Evolutionary conservation across 2,329 filamentous ascomycete species (phyloP).

Genomic region (Escovopsis sp.): DNA sequence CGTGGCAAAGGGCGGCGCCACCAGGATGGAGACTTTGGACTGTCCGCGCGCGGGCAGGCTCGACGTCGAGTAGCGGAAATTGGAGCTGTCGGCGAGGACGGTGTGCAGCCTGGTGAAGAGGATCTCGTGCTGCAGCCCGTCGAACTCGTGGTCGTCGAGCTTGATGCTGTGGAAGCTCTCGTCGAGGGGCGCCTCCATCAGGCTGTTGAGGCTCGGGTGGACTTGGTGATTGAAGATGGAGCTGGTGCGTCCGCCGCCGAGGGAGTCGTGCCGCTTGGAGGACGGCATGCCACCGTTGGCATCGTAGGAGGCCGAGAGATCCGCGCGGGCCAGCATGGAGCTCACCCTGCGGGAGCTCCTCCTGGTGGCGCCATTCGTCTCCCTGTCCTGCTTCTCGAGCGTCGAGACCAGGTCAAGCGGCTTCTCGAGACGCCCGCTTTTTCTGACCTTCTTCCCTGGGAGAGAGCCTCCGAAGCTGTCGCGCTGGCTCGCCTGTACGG

Average conservation of each 20-base stretch:
- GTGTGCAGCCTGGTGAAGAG: slow-evolving; percentile 55
- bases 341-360: slow-evolving; percentile 67
- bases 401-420: slow-evolving; percentile 50
- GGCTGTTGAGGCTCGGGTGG: slow-evolving; percentile 41
- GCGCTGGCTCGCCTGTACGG: slow-evolving; percentile 51
- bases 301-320: slow-evolving; percentile 74
- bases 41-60: slow-evolving; percentile 36
- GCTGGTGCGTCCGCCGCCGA: slow-evolving; percentile 31
- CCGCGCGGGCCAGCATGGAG: slow-evolving; percentile 74
- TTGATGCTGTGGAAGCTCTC: slow-evolving; percentile 60
- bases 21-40: slow-evolving; percentile 52
- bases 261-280: slow-evolving; percentile 54
- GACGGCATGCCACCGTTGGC: slow-evolving; percentile 24
- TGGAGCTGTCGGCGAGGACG: slow-evolving; percentile 45
- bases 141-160: slow-evolving; percentile 55
- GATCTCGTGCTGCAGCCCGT: slow-evolving; percentile 58
- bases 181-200: slow-evolving; percentile 54
- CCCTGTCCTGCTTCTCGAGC: slow-evolving; percentile 51
- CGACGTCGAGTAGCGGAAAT: slow-evolving; percentile 43
- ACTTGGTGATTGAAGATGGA: slow-evolving; percentile 29
- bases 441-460: slow-evolving; percentile 36
- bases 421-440: slow-evolving; percentile 35
- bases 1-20: slow-evolving; percentile 38
- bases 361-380: slow-evolving; percentile 34
- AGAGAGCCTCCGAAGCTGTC: slow-evolving; percentile 59